Percentiles rank a stretch among this genome's conserved stretches.
These are phyloP conservation scores for Nicotiana sylvestris DNA, from an alignment of 257 asterid species.

Conservation along the genomic window DNA sequence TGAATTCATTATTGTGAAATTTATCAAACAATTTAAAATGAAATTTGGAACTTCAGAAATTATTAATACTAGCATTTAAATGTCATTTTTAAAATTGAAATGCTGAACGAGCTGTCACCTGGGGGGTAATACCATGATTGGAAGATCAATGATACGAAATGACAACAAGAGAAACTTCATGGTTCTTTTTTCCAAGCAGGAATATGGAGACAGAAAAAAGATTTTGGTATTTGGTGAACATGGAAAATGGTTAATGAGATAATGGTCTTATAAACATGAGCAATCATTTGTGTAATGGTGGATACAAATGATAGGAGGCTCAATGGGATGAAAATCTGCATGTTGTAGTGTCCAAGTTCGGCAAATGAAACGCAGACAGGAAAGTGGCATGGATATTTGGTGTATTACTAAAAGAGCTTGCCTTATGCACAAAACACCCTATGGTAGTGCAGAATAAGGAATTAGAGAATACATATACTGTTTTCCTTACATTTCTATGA, in stretches of 20 bases:
- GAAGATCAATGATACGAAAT: neutral
- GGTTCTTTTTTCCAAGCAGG: neutral
- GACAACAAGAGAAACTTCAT: neutral
- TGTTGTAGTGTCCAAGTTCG: no score
- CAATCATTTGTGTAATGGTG: neutral
- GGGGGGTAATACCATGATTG: neutral
- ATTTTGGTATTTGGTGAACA: neutral
- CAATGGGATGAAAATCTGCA: neutral
- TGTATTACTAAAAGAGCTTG: neutral
- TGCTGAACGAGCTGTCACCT: neutral
- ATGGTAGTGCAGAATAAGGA: neutral
- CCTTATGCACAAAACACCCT: neutral
- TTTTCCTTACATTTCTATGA: neutral
- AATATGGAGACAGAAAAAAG: neutral
- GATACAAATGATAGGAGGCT: neutral
- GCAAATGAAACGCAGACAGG: no score
- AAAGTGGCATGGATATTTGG: no score
- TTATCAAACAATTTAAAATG: neutral
- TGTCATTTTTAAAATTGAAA: neutral
- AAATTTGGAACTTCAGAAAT: neutral
- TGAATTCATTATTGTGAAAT: neutral
- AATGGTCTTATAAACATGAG: neutral
- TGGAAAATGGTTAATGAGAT: neutral
- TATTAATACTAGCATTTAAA: neutral
- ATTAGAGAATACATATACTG: neutral